Evolutionary conservation across 1,139 yeast species (phyloP).

Genomic region (Suhomyces bribrorum): DNA sequence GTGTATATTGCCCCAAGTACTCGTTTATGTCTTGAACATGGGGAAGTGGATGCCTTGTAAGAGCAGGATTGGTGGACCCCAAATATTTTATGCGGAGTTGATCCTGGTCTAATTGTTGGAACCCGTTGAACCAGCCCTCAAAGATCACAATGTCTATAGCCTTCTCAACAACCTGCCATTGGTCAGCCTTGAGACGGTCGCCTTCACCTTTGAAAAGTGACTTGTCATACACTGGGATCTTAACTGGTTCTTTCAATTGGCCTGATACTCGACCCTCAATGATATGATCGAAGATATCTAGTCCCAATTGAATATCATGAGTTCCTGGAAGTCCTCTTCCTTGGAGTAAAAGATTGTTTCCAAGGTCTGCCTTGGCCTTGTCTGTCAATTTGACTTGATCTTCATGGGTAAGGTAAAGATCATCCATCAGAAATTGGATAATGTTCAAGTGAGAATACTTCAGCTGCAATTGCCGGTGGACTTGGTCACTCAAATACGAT

Average conservation of each 20-base stretch:
- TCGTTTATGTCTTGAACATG: constrained; percentile 50
- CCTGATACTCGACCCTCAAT: constrained; percentile 7
- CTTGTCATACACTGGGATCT: constrained; percentile 78
- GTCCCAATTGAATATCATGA: constrained; percentile 64
- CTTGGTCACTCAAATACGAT: constrained; percentile 58
- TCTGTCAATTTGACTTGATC: constrained; percentile 54
- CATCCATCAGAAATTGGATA: constrained; percentile 78
- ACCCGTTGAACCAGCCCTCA: constrained; percentile 97
- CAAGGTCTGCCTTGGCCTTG: constrained; percentile 19
- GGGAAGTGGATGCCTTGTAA: constrained; percentile 27
- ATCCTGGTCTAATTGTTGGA: constrained; percentile 40
- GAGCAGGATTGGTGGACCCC: constrained; percentile 19
- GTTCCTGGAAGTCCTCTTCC: constrained; percentile 96
- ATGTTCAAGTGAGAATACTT: constrained; percentile 44
- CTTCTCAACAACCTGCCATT: constrained; percentile 38
- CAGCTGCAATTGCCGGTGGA: constrained; percentile 37
- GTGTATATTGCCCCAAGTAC: constrained; percentile 48
- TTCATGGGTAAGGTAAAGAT: constrained; percentile 68
- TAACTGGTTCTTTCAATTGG: constrained; percentile 23
- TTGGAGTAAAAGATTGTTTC: constrained; percentile 56
- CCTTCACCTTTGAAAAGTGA: constrained; percentile 75
- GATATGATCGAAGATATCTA: constrained; percentile 22
- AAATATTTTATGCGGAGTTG: constrained; percentile 26
- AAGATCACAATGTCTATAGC: constrained; percentile 67
- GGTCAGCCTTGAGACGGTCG: constrained; percentile 52